phyloP scores from a whole-genome alignment of 768 basidiomycete species.

The Daedaleopsis sinensis region DNA sequence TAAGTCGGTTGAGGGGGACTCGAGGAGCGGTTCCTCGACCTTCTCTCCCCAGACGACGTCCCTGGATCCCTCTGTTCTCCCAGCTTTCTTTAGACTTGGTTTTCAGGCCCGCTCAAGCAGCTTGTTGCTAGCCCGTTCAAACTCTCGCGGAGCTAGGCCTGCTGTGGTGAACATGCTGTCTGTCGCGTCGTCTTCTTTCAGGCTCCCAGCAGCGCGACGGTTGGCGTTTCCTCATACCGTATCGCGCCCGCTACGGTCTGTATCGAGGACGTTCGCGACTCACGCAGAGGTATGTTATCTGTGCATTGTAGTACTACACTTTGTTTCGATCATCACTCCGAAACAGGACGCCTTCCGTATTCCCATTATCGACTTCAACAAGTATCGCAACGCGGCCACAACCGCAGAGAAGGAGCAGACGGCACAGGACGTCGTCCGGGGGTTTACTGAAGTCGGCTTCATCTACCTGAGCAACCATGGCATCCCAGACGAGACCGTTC shows the following conservation, averaged over 20 bases:
- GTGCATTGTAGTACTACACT: background rate
- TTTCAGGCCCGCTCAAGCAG: too few relatives aligned
- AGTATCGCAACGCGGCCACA: conserved; percentile 57
- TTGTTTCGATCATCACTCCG: too few relatives aligned
- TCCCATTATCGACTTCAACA: conserved; percentile 79
- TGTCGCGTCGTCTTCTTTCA: background rate
- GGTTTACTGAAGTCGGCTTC: conserved; percentile 82
- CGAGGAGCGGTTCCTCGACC: too few relatives aligned
- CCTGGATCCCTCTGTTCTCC: too few relatives aligned
- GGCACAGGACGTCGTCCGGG: conserved; percentile 71
- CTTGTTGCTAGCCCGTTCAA: too few relatives aligned
- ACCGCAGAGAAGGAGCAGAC: conserved; percentile 58
- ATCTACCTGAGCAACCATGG: conserved; percentile 79
- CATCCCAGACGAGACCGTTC: conserved; percentile 57
- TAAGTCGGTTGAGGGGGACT: too few relatives aligned
- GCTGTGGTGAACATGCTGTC: background rate
- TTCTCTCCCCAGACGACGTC: too few relatives aligned
- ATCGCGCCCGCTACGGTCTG: background rate
- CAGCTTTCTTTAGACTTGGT: too few relatives aligned
- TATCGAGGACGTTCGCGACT: conserved; percentile 6
- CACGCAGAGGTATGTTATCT: conserved; percentile 11
- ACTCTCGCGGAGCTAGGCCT: too few relatives aligned
- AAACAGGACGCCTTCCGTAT: conserved; percentile 41
- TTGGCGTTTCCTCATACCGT: background rate
- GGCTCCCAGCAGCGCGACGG: conserved; percentile 8